Conservation (phyloP, 805 yeast species). For the Candida railenensis region DNA sequence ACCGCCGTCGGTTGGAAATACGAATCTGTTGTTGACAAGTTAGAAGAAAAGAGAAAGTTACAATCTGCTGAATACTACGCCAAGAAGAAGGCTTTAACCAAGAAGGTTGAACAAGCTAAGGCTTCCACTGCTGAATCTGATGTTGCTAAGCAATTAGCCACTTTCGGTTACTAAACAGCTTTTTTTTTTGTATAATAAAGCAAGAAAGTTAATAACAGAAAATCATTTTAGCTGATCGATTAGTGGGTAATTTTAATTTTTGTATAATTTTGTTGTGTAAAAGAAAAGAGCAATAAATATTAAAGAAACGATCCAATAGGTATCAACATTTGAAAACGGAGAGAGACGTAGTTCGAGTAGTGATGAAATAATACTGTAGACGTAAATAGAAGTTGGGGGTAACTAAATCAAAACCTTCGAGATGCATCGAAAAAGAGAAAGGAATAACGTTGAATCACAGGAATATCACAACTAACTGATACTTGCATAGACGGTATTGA, state of each 20-base stretch:
- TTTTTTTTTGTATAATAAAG: slow-evolving; percentile 2
- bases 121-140: slow-evolving; percentile 87
- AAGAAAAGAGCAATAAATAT: not conserved
- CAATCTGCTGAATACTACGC: slow-evolving; percentile 99
- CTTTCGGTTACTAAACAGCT: slow-evolving; percentile 86
- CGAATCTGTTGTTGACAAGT: slow-evolving; percentile 95
- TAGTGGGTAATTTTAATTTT: not conserved
- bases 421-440: too few relatives aligned
- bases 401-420: too few relatives aligned
- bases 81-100: slow-evolving; percentile 93
- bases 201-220: not conserved
- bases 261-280: not conserved
- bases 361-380: not conserved
- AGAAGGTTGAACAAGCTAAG: slow-evolving; percentile 86
- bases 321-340: not conserved
- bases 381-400: too few relatives aligned
- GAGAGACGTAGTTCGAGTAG: too few relatives aligned
- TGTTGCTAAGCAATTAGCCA: slow-evolving; percentile 89
- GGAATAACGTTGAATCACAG: not conserved
- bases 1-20: slow-evolving; percentile 99
- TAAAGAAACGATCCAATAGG: not conserved
- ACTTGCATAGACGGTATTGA: too few relatives aligned
- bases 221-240: not conserved
- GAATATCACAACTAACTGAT: not conserved
- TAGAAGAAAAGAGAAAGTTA: slow-evolving; percentile 99